Conservation (phyloP, 2,329 filamentous ascomycete genomes). For the Periconia sp. region DNA sequence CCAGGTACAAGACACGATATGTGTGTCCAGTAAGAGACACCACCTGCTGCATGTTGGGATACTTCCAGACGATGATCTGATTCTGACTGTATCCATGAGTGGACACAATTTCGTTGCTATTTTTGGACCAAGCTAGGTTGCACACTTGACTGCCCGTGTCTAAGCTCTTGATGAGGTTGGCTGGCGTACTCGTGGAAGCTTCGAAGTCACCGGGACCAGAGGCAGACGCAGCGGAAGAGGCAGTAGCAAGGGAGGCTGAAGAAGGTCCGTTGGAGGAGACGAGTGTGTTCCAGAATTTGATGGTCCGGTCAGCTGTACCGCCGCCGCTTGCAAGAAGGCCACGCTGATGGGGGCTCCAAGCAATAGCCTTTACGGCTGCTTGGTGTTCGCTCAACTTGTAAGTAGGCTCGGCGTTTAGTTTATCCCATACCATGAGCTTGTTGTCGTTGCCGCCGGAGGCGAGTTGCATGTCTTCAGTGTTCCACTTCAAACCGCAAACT, state of each 20-base stretch:
- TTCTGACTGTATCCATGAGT: slow-evolving; percentile 98
- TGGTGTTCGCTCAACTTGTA: slow-evolving; percentile 95
- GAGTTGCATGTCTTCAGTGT: slow-evolving; percentile 90
- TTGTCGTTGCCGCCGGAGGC: slow-evolving; percentile 98
- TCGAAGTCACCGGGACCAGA: slow-evolving; percentile 34
- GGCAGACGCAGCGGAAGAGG: slow-evolving; percentile 37
- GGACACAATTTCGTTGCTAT: slow-evolving; percentile 95
- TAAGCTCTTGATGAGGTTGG: slow-evolving; percentile 69
- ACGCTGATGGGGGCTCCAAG: slow-evolving; percentile 95
- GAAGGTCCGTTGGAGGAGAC: slow-evolving; percentile 62
- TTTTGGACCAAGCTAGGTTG: slow-evolving; percentile 95
- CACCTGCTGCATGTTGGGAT: slow-evolving; percentile 96
- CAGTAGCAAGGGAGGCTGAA: slow-evolving; percentile 44
- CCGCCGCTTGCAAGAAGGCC: slow-evolving; percentile 93
- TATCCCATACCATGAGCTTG: slow-evolving; percentile 98
- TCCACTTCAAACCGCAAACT: slow-evolving; percentile 96
- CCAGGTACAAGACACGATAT: slow-evolving; percentile 91
- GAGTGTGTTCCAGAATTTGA: slow-evolving; percentile 96
- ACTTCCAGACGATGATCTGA: slow-evolving; percentile 99
- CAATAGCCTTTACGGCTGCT: slow-evolving; percentile 94
- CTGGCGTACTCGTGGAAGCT: slow-evolving; percentile 37
- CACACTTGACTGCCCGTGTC: slow-evolving; percentile 99
- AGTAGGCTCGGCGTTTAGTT: slow-evolving; percentile 84
- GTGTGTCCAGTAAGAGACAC: slow-evolving; percentile 95
- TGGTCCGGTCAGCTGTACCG: slow-evolving; percentile 91